phyloP scores from a whole-genome alignment of 2,329 filamentous ascomycete genomes.

The Ilyonectria destructans region DNA sequence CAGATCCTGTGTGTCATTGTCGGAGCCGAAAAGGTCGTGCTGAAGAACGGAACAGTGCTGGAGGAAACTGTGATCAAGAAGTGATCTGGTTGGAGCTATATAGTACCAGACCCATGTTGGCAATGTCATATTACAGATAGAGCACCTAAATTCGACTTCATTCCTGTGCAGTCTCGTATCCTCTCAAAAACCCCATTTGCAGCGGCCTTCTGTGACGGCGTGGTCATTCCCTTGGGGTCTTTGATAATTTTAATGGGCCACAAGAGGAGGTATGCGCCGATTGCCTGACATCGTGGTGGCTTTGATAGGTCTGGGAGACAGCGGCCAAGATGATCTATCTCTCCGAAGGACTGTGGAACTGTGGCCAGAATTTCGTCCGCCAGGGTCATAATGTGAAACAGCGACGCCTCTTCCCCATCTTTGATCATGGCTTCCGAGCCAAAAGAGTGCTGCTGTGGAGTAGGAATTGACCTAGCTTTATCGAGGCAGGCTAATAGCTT shows the following conservation, averaged over 20 bases:
- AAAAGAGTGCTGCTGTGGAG: neutral
- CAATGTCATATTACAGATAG: constrained; percentile 41
- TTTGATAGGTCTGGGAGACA: constrained; percentile 18
- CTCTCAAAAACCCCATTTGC: constrained; percentile 53
- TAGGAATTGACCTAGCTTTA: neutral
- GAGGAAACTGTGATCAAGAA: constrained; percentile 52
- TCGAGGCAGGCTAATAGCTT: constrained; percentile 53
- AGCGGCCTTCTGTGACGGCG: constrained; percentile 48
- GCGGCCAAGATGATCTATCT: constrained; percentile 50
- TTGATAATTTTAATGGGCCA: constrained; percentile 59
- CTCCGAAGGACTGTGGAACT: constrained; percentile 57
- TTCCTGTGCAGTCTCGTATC: constrained; percentile 59
- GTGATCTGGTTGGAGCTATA: neutral
- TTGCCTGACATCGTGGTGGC: constrained; percentile 49
- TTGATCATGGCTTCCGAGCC: neutral
- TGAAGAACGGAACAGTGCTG: constrained; percentile 55
- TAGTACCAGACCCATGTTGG: neutral
- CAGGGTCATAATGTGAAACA: constrained; percentile 48
- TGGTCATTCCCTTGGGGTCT: constrained; percentile 37
- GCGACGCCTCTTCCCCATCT: constrained; percentile 32
- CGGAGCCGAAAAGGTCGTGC: constrained; percentile 57
- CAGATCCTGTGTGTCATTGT: constrained; percentile 60
- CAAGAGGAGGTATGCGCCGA: constrained; percentile 58
- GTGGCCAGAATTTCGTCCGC: constrained; percentile 55
- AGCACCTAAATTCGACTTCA: constrained; percentile 54